A percentile compares a stretch with the other conserved stretches of the same genome.
phyloP scores from a whole-genome alignment of 2,329 filamentous ascomycete species.

The Paecilomyces formosus region DNA sequence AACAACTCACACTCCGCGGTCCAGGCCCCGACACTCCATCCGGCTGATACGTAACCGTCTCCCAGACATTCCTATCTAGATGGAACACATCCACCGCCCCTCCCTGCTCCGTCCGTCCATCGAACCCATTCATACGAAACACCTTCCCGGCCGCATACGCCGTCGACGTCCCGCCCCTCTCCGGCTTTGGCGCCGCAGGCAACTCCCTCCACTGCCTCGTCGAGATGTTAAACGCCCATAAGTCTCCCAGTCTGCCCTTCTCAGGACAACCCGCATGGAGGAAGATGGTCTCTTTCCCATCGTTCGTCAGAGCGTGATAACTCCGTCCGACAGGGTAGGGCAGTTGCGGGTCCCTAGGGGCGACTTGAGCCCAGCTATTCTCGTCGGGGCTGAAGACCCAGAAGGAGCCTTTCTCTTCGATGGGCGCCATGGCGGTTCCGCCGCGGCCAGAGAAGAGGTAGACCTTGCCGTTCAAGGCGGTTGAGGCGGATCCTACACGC shows the following conservation, averaged over 20 bases:
- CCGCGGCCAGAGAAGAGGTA: conserved; percentile 78
- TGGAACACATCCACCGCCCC: conserved; percentile 61
- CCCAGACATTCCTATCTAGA: conserved; percentile 33
- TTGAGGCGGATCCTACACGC: conserved; percentile 66
- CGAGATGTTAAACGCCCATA: conserved; percentile 70
- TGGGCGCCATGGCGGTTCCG: conserved; percentile 58
- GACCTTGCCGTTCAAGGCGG: conserved; percentile 60
- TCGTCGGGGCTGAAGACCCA: conserved; percentile 66
- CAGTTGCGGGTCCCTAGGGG: conserved; percentile 43
- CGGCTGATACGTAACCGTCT: conserved; percentile 16
- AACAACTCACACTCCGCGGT: conserved; percentile 42
- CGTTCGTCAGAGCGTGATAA: conserved; percentile 58
- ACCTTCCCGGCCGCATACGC: conserved; percentile 57
- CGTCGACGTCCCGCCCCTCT: conserved; percentile 61
- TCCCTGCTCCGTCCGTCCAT: conserved; percentile 62
- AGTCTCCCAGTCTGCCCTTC: conserved; percentile 56
- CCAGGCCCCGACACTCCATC: conserved; percentile 41
- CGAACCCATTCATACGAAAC: conserved; percentile 75
- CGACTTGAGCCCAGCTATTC: conserved; percentile 58
- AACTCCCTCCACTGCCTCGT: conserved; percentile 60
- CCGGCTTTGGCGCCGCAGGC: conserved; percentile 58
- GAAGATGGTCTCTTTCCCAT: conserved; percentile 62
- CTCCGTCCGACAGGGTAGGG: conserved; percentile 58
- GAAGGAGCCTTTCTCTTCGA: conserved; percentile 66
- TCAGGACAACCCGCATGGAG: conserved; percentile 69